Base-by-base conservation (phyloP, 495 filamentous ascomycete genomes). In the Amniculicola lignicola region DNA sequence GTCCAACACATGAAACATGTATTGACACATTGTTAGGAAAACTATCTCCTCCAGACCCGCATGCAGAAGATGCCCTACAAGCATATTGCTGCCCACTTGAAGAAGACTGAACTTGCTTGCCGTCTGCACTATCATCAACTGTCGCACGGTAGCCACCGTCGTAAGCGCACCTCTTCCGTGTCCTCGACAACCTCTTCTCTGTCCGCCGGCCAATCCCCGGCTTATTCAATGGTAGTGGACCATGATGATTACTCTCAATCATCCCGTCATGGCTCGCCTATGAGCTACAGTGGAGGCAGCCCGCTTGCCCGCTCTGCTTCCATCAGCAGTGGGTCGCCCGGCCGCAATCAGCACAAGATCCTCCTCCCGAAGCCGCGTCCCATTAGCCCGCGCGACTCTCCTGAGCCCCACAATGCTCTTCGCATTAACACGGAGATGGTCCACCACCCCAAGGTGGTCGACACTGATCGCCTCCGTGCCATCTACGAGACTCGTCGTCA, bases 31-130 rank as follows among this genome's bases (percentile, higher is more conserved):
- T 12, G 38, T 59, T 61, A 90, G 87, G 87, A 91, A 74, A 79
- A 83, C n/a, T 91, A 90, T 69, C 82, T 91, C 31, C 79, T 91
- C 57, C 85, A 88, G 67, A 90, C 87, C 54, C 83, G 87, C 35
- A 79, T 86, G 67, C 85, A 90, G 60, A 90, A 90, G 73, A 87
- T 90, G 82, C 87, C 87, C 1, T 91, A 91, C 72, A 91, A 91
- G 78, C 87, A 90, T 62, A 91, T 91, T 65, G 87, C 87, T 51
- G 80, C 82, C 51, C 82, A 89, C 61, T 72, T 91, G 56, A 88
- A 89, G 70, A 91, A 91, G 75, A 91, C 87, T 3, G 87, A 91
- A 74, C 73, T 91, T 53, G 87, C 87, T 46, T 91, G 87, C 70
- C 87, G 87, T 46, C 79, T 91, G 35, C 87, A 91, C 66, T 91